phyloP scores from a whole-genome alignment of 345 rosid genomes.

The sweet orange (Citrus sinensis) region DVS_A1.0 CM039162.1:27863501-27864000 shows the following conservation, averaged over 20 bases:
- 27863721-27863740: not conserved
- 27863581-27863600: not conserved
- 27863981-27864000: not conserved
- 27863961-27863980: not conserved
- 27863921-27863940: not conserved
- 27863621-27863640: no score
- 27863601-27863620: not conserved
- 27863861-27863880: not conserved
- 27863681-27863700: not conserved
- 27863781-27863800: not conserved
- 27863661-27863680: not conserved
- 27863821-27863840: not conserved
- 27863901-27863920: not conserved
- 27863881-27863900: not conserved
- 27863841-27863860: not conserved
- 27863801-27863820: constrained; percentile 2
- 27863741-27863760: not conserved
- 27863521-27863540: constrained; percentile 96
- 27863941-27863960: not conserved
- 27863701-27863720: not conserved
- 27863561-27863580: constrained; percentile 47
- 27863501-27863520: constrained; percentile 83
- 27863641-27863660: not conserved
- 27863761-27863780: not conserved
- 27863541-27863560: constrained; percentile 92